Evolutionary conservation across 768 basidiomycete species (phyloP), one percentile per base, ranked within the genome.

Genomic region (Melanogaster broomeanus): DNA sequence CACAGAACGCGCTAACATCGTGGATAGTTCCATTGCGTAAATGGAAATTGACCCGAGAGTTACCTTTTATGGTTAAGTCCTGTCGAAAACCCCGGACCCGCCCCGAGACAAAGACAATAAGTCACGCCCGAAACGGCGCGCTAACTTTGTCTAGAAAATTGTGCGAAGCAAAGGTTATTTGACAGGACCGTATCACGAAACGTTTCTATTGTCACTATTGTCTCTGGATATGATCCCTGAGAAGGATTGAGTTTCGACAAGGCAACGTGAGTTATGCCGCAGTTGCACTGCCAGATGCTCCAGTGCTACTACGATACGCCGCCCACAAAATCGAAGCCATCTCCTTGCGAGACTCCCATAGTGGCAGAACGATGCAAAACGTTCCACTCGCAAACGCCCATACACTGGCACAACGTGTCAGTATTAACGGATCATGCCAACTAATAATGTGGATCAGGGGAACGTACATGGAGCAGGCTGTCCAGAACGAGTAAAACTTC

Each of bases 401-500:
- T 39, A 69, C 72, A 43, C 71, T 71, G 28, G 28, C 10, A 6
- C 34, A 42, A 37, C 33, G 24, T n/a, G n/a, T 21, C 12, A 30
- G n/a, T n/a, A 44, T 58, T 22, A 59, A 49, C 18, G n/a, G 8
- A 48, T 35, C 15, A 13, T 45, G 37, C 9, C 31, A 33, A 27
- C 39, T 15, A 48, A 49, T 15, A 48, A 49, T 15, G 24, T 46
- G 45, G 31, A 42, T 22, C 39, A 41, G 18, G 12, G 19, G 21
- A 39, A 62, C 66, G 8, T 54, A 74, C 70, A 74, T 74, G 48
- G 69, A 69, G 19, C 70, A 62, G 3, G 73, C 65, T 13, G 68
- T 68, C 74, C 72, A 74, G 51, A 74, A 74, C 34, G 53, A 60
- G 46, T 61, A 74, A 57, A 74, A 75, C 24, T 54, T 53, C 35